Percentiles rank a stretch among this genome's conserved stretches.
These are phyloP conservation scores for Afroboletus lepidellus DNA, from an alignment of 1,284 basidiomycete species.

Conservation along the genomic window DNA sequence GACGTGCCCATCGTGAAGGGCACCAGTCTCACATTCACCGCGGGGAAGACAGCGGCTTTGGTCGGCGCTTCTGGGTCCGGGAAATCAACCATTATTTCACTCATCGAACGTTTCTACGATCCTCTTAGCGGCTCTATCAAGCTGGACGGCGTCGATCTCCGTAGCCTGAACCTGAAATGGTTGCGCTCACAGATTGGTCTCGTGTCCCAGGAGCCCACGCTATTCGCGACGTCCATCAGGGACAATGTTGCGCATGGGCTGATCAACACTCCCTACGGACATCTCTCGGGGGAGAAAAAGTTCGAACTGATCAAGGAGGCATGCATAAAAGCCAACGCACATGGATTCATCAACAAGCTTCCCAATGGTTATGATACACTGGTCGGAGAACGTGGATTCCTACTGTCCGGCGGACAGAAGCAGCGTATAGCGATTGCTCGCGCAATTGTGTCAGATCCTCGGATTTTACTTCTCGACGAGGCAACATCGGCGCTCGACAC, in stretches of 20 bases:
- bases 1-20: constrained; percentile 82
- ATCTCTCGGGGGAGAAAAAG: constrained; percentile 74
- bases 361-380: constrained; percentile 88
- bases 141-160: constrained; percentile 79
- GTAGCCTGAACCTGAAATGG: constrained; percentile 84
- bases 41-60: constrained; percentile 81
- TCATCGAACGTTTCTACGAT: constrained; percentile 90
- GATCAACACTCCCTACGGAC: constrained; percentile 73
- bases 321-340: constrained; percentile 90
- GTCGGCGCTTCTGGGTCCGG: constrained; percentile 92
- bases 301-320: constrained; percentile 82
- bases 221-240: constrained; percentile 80
- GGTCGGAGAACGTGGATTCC: constrained; percentile 91
- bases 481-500: constrained; percentile 92
- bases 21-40: constrained; percentile 64
- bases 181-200: constrained; percentile 87
- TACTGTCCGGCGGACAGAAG: constrained; percentile 91
- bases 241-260: constrained; percentile 90
- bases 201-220: constrained; percentile 86
- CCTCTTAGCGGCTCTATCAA: constrained; percentile 71
- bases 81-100: constrained; percentile 78
- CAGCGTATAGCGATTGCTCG: constrained; percentile 90
- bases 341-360: constrained; percentile 84
- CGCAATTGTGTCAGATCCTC: constrained; percentile 90
- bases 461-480: constrained; percentile 80